phyloP scores from a whole-genome alignment of 352 stramenopile genomes.

The Phytopythium sindhum region DNA sequence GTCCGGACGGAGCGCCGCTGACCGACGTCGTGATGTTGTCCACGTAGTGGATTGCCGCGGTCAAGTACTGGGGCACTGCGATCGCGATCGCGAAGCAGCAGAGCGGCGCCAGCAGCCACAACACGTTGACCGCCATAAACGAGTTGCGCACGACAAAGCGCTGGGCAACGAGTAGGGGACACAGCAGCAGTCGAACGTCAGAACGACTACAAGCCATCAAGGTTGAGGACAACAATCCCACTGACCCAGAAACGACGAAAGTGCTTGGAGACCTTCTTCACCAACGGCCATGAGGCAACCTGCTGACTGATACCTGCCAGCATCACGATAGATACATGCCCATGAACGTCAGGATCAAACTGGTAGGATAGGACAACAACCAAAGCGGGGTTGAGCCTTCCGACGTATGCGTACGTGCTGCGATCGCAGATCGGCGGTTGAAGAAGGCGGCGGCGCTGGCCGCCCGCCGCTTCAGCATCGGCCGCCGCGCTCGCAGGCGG shows the following conservation, averaged over 20 bases:
- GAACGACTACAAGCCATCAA: not conserved
- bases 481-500: conserved; percentile 16
- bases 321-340: too few species aligned
- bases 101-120: conserved; percentile 69
- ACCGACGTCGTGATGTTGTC: conserved; percentile 52
- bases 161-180: not conserved
- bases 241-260: conserved; percentile 41
- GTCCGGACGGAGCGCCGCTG: conserved; percentile 19
- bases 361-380: not conserved
- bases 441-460: conserved; percentile 31
- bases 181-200: not conserved
- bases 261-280: conserved; percentile 22
- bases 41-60: conserved; percentile 62
- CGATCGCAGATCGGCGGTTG: conserved; percentile 5
- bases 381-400: not conserved
- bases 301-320: conserved; percentile 12
- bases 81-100: conserved; percentile 72
- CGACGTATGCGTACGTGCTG: not conserved
- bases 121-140: conserved; percentile 70
- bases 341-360: not conserved
- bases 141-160: conserved; percentile 55
- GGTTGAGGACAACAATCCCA: not conserved
- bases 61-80: conserved; percentile 66
- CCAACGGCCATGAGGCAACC: conserved; percentile 12
- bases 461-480: conserved; percentile 27